Evolutionary conservation across 108 stramenopile species (phyloP).

Genomic region (Cyclotella atomus): DNA sequence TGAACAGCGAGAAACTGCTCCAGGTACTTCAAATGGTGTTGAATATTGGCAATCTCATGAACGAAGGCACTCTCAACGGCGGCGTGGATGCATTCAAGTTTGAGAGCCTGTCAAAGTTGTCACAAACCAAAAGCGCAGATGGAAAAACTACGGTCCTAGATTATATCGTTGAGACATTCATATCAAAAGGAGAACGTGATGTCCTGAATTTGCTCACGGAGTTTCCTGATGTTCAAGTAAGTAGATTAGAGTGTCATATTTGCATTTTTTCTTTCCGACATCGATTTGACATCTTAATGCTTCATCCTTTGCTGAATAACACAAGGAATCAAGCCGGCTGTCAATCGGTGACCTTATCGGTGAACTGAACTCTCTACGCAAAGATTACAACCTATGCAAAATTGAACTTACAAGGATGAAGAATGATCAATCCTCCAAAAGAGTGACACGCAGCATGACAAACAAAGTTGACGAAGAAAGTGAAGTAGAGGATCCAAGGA

Average conservation of each 20-base stretch:
- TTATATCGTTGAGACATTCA: slow-evolving; percentile 87
- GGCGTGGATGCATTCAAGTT: slow-evolving; percentile 92
- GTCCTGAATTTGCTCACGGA: slow-evolving; percentile 64
- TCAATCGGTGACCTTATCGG: slow-evolving; percentile 66
- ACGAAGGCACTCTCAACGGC: slow-evolving; percentile 84
- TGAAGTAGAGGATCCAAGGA: slow-evolving; percentile 40
- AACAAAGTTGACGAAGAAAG: slow-evolving; percentile 24
- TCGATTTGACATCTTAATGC: background rate
- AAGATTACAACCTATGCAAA: slow-evolving; percentile 63
- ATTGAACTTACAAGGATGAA: slow-evolving; percentile 67
- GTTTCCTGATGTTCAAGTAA: slow-evolving; percentile 72
- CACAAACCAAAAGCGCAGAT: slow-evolving; percentile 93
- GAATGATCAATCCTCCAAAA: slow-evolving; percentile 50
- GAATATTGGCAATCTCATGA: slow-evolving; percentile 93
- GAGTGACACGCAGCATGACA: slow-evolving; percentile 19
- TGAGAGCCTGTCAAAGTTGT: slow-evolving; percentile 89
- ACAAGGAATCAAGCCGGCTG: slow-evolving; percentile 64
- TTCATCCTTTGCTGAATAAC: background rate
- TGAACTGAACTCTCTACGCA: slow-evolving; percentile 60
- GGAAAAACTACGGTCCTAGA: slow-evolving; percentile 94
- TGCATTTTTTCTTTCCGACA: background rate
- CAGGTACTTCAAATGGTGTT: slow-evolving; percentile 86
- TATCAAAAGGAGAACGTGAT: slow-evolving; percentile 63
- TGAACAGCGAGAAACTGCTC: slow-evolving; percentile 77
- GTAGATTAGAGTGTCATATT: slow-evolving; percentile 1